Percentiles rank a stretch among this genome's conserved stretches.
These are phyloP conservation scores for Pittosporum tobira DNA, from an alignment of 129 eudicot genomes.

Conservation along the genomic window DNA sequence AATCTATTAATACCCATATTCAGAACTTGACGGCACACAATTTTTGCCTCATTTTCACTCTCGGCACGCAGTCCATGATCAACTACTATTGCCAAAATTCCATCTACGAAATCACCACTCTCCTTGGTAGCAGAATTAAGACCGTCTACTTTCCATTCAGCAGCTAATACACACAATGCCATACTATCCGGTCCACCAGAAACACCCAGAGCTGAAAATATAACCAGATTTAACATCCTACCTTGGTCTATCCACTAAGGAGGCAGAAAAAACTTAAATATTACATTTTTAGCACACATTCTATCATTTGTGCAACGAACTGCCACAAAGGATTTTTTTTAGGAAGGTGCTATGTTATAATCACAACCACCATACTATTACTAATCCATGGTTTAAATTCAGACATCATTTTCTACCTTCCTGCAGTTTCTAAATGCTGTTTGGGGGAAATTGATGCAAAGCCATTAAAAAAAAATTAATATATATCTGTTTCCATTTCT, in stretches of 20 bases:
- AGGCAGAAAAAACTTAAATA: not conserved
- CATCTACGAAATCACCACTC: slow-evolving; percentile 40
- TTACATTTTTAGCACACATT: too few relatives aligned
- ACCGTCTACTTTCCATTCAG: slow-evolving; percentile 48
- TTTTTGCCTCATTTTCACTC: slow-evolving; percentile 69
- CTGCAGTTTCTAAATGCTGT: not conserved
- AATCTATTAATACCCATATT: slow-evolving; percentile 48
- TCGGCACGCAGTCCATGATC: slow-evolving; percentile 85
- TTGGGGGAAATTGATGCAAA: too few relatives aligned
- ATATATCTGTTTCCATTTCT: too few relatives aligned
- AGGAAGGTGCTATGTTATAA: too few relatives aligned
- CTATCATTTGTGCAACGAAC: too few relatives aligned
- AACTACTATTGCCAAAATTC: slow-evolving; percentile 71
- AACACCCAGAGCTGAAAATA: slow-evolving; percentile 74
- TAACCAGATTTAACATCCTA: slow-evolving; percentile 5
- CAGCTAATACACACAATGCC: slow-evolving; percentile 76
- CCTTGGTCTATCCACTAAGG: not conserved
- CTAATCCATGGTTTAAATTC: too few relatives aligned
- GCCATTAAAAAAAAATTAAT: too few relatives aligned
- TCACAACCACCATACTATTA: not conserved
- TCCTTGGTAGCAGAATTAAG: slow-evolving; percentile 15
- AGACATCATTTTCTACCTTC: not conserved
- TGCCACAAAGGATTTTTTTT: too few relatives aligned
- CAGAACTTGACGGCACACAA: slow-evolving; percentile 41
- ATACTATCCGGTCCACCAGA: slow-evolving; percentile 96